These are phyloP conservation scores for Rhizopogon salebrosus DNA, from an alignment of 768 basidiomycete species.

Conservation along the genomic window DNA sequence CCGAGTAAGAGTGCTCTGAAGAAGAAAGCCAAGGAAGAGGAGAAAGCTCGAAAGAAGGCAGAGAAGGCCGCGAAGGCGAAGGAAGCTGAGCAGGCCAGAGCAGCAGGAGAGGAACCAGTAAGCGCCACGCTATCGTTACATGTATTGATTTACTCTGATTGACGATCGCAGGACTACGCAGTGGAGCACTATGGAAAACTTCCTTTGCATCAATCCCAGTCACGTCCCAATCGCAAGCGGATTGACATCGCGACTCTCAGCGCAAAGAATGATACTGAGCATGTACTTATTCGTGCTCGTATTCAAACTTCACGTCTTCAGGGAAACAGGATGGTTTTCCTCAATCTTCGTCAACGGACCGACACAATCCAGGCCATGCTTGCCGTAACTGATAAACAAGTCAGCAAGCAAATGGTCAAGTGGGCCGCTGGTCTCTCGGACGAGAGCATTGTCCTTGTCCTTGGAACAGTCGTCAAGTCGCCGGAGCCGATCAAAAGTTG, in stretches of 20 bases:
- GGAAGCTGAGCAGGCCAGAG: constrained; percentile 68
- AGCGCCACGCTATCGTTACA: constrained; percentile 12
- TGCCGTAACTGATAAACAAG: constrained; percentile 59
- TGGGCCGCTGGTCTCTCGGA: constrained; percentile 74
- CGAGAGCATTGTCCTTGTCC: constrained; percentile 90
- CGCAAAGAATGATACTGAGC: constrained; percentile 59
- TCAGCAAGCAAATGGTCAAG: constrained; percentile 98
- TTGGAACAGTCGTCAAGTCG: constrained; percentile 75
- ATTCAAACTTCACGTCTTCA: constrained; percentile 89
- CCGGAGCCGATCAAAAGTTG: constrained; percentile 90
- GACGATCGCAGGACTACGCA: constrained; percentile 59
- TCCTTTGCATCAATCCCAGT: constrained; percentile 88
- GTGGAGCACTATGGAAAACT: constrained; percentile 78
- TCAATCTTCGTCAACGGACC: constrained; percentile 84
- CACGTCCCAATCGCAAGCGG: constrained; percentile 56
- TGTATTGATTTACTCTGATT: background rate
- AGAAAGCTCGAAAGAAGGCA: constrained; percentile 85
- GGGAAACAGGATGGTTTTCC: constrained; percentile 93
- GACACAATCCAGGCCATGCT: constrained; percentile 86
- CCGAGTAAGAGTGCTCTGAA: constrained; percentile 88
- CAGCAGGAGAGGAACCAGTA: constrained; percentile 59
- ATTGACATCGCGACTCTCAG: constrained; percentile 63
- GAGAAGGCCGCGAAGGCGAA: constrained; percentile 79
- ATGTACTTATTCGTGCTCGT: constrained; percentile 81
- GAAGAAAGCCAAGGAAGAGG: constrained; percentile 84